Base-by-base conservation (phyloP, 148 eudicot genomes). In the Silene uniflora region DNA sequence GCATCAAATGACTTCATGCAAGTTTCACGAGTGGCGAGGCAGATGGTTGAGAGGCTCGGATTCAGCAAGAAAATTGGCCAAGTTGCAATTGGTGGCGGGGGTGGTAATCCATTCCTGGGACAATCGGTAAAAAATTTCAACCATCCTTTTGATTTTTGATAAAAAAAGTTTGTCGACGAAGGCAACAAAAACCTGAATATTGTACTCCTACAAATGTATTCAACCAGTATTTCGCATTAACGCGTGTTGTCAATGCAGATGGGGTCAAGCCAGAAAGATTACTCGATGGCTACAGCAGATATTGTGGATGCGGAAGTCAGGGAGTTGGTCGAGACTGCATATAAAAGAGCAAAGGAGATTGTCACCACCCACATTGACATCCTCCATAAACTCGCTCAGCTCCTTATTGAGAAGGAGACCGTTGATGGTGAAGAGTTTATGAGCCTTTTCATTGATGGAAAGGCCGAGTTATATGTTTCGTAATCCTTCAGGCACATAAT, bases 51-150 rank as follows among this genome's bases (percentile, higher is more conserved):
- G 84, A 91, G 99, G 84, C 90, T 96, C 25, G 99, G 99, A 16
- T 92, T 96, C 86, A 96, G 99, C 88, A 96, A 96, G 81, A 96
- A 96, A 89, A 92, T 96, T 46, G 99, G 99, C 42, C 99, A 96
- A 76, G 78, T 96, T 54, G 99, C 99, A 72, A 82, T 96, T 39
- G 99, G 99, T 7, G 97, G 95, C 18, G 75, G 82, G 19, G 99
- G 99, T 71, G 99, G 99, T 83, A 89, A 96, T 77, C 99, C 99
- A 46, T 96, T 96, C 90, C 73, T 96, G 60, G 99, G 99, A 52
- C 99, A 96, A 83, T 93, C 88, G 93, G 99, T 92, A 72, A 9
- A 64, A 62, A 47, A 10, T 27, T 49, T 52, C 18, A 11, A 52
- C 55, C 56, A 52, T 52, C 17, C 56, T 52, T 52, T 13, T 13